These are phyloP conservation scores for Begonia fuchsioides DNA, from an alignment of 306 rosid genomes.

Conservation along the genomic window DNA sequence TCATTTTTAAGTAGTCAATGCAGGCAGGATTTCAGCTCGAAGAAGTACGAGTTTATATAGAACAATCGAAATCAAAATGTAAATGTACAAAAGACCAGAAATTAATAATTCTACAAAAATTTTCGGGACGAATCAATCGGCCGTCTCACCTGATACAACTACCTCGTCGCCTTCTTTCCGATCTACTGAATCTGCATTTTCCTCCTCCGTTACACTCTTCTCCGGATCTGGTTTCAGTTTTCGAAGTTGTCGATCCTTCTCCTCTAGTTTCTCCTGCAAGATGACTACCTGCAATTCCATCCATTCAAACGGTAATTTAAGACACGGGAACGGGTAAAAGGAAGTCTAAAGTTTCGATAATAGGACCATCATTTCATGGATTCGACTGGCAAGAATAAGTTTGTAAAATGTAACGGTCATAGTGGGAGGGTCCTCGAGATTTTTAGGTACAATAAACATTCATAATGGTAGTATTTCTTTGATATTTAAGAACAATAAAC, in stretches of 20 bases:
- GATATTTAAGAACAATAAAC: no score
- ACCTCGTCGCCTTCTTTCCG: slow-evolving; percentile 15
- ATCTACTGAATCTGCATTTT: slow-evolving; percentile 21
- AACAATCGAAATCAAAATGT: slow-evolving; percentile 10
- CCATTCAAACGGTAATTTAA: no score
- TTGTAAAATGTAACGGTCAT: no score
- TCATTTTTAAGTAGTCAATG: background rate
- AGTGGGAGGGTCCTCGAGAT: no score
- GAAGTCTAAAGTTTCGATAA: no score
- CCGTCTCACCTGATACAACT: slow-evolving; percentile 19
- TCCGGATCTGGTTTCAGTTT: slow-evolving; percentile 40
- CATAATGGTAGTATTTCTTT: no score
- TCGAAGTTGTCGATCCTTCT: slow-evolving; percentile 47
- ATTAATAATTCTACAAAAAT: slow-evolving; percentile 12
- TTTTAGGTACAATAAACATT: no score
- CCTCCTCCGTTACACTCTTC: slow-evolving; percentile 17
- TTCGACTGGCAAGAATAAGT: no score
- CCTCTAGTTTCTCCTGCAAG: slow-evolving; percentile 56
- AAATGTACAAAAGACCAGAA: slow-evolving; percentile 17
- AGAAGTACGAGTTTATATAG: background rate
- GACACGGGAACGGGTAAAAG: no score
- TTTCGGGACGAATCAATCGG: slow-evolving; percentile 3
- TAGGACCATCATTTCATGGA: no score
- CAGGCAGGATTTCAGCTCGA: background rate
- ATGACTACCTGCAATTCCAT: slow-evolving; percentile 32